Conservation (phyloP, 2,329 filamentous ascomycete species). For the Sarocladiaceae sp. region DNA sequence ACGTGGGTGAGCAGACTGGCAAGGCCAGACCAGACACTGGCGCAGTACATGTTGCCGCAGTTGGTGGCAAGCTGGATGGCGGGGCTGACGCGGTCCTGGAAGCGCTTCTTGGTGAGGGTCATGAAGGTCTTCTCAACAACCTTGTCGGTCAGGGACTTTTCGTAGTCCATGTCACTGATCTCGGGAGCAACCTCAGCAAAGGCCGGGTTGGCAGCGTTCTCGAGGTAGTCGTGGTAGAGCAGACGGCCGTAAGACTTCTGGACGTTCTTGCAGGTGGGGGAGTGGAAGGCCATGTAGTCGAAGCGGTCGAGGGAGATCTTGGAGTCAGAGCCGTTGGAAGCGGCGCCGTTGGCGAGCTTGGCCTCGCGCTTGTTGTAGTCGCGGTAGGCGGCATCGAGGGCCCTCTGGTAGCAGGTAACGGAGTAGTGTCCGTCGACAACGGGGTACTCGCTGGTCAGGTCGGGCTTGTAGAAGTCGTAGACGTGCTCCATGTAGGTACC, state of each 20-base stretch:
- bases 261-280: conserved; percentile 82
- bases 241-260: conserved; percentile 79
- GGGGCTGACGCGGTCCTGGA: conserved; percentile 69
- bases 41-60: conserved; percentile 65
- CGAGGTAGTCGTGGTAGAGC: conserved; percentile 79
- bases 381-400: conserved; percentile 74
- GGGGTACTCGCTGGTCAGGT: conserved; percentile 80
- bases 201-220: conserved; percentile 56
- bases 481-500: conserved; percentile 77
- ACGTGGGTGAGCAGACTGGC: conserved; percentile 62
- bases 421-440: conserved; percentile 82
- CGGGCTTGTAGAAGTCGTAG: conserved; percentile 89
- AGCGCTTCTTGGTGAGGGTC: conserved; percentile 76
- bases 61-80: conserved; percentile 70
- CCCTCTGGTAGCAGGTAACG: conserved; percentile 73
- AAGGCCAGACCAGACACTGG: conserved; percentile 70
- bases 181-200: conserved; percentile 73
- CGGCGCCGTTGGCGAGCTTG: conserved; percentile 51
- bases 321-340: conserved; percentile 39
- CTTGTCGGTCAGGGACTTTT: conserved; percentile 75
- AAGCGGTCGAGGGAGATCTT: conserved; percentile 71
- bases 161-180: conserved; percentile 71
- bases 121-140: conserved; percentile 83
- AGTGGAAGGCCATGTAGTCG: conserved; percentile 77
- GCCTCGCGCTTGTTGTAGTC: conserved; percentile 72